These are phyloP conservation scores for Yamadazyma mexicana DNA, from an alignment of 1,139 yeast genomes.

Conservation along the genomic window DNA sequence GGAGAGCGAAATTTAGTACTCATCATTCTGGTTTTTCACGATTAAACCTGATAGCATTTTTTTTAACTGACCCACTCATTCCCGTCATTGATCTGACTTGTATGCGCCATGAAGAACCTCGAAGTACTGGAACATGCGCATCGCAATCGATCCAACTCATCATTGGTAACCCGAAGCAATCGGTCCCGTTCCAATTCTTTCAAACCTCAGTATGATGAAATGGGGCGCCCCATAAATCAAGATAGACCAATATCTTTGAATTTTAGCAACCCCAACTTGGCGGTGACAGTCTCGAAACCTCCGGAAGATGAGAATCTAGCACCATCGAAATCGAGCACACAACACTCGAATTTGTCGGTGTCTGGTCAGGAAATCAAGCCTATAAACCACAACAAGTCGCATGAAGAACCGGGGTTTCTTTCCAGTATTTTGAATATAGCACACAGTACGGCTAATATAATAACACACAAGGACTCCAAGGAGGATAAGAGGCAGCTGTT, in stretches of 20 bases:
- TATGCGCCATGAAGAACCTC: slow-evolving; percentile 10
- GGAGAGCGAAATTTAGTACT: not conserved
- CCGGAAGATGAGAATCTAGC: not conserved
- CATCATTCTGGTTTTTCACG: not conserved
- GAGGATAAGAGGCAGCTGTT: not conserved
- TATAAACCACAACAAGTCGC: slow-evolving; percentile 7
- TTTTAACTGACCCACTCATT: too few relatives aligned
- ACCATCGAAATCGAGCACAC: not conserved
- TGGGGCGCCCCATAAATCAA: slow-evolving; percentile 6
- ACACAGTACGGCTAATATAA: slow-evolving; percentile 19
- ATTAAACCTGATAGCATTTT: not conserved
- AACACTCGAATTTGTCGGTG: slow-evolving; percentile 3
- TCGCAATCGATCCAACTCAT: slow-evolving; percentile 11
- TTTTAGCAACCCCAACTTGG: not conserved
- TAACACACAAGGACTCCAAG: slow-evolving; percentile 8
- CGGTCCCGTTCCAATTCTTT: slow-evolving; percentile 12
- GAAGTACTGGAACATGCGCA: not conserved
- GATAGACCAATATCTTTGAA: not conserved
- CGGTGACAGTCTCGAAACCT: not conserved
- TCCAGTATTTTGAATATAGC: slow-evolving; percentile 33
- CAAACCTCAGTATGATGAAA: slow-evolving; percentile 7
- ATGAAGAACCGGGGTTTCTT: slow-evolving; percentile 19
- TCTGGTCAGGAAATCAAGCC: slow-evolving; percentile 9
- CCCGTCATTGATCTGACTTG: too few relatives aligned
- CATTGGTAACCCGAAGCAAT: slow-evolving; percentile 6